Evolutionary conservation across 139 green algal species (phyloP).

Genomic region (Closterium sp.): DNA sequence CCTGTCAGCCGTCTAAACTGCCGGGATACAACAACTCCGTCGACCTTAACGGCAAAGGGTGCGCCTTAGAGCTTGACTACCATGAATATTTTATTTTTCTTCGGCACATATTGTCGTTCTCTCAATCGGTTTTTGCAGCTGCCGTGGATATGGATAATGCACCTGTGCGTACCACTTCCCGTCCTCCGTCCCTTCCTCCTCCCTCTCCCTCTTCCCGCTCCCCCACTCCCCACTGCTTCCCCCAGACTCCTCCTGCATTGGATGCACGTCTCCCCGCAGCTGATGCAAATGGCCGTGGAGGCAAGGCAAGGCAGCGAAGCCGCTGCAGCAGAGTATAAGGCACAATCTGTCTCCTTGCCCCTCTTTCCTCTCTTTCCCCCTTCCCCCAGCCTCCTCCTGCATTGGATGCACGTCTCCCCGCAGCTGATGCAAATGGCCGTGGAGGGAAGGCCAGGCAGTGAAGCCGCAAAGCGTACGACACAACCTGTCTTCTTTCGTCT

Average conservation of each 20-base stretch:
- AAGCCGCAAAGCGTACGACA: too few species aligned
- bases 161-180: too few species aligned
- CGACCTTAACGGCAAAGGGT: neutral
- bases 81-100: neutral
- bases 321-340: neutral
- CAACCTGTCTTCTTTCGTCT: too few species aligned
- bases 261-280: neutral
- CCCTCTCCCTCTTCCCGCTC: neutral
- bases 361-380: neutral
- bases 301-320: neutral
- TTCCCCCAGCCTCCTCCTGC: neutral
- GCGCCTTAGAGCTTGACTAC: neutral
- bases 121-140: neutral
- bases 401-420: neutral
- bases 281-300: neutral
- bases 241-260: neutral
- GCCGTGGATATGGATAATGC: too few species aligned
- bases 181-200: neutral
- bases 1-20: neutral
- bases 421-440: neutral
- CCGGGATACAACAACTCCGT: neutral
- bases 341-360: neutral
- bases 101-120: too few species aligned
- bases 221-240: neutral
- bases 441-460: neutral